Conservation (phyloP, 805 yeast species). For the Ogataea glucozyma region DNA sequence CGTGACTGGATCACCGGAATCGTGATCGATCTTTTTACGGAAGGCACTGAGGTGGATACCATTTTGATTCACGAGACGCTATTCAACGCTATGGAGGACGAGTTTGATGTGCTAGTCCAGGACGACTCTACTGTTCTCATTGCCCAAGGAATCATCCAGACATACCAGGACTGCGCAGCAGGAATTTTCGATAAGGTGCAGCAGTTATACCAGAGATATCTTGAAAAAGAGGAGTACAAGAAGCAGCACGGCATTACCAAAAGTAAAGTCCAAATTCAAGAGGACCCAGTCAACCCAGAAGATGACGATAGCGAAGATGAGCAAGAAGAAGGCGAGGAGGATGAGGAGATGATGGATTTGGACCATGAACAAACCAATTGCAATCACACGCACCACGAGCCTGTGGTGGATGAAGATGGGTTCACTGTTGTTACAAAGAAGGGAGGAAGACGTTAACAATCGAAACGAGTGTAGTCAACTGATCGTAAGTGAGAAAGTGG, state of each 20-base stretch:
- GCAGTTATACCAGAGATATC: slow-evolving; percentile 58
- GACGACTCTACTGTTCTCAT: slow-evolving; percentile 82
- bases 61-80: slow-evolving; percentile 82
- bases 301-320: slow-evolving; percentile 48
- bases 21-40: slow-evolving; percentile 72
- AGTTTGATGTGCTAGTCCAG: slow-evolving; percentile 85
- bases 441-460: slow-evolving; percentile 46
- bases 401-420: slow-evolving; percentile 91
- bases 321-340: slow-evolving; percentile 44
- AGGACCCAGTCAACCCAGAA: slow-evolving; percentile 67
- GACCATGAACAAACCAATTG: too few species aligned
- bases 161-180: slow-evolving; percentile 63
- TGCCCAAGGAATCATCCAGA: slow-evolving; percentile 62
- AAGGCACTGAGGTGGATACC: slow-evolving; percentile 66
- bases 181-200: slow-evolving; percentile 59
- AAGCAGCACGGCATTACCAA: slow-evolving; percentile 28
- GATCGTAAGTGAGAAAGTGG: too few species aligned
- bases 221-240: slow-evolving; percentile 48
- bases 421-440: slow-evolving; percentile 82
- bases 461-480: slow-evolving; percentile 1
- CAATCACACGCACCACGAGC: slow-evolving; percentile 44
- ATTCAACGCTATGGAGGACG: slow-evolving; percentile 90
- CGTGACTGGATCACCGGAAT: slow-evolving; percentile 93
- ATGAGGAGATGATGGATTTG: slow-evolving; percentile 40
- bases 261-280: slow-evolving; percentile 46